Evolutionary conservation across 345 rosid genomes (phyloP).

Genomic region (Cardamine resedifolia): DNA sequence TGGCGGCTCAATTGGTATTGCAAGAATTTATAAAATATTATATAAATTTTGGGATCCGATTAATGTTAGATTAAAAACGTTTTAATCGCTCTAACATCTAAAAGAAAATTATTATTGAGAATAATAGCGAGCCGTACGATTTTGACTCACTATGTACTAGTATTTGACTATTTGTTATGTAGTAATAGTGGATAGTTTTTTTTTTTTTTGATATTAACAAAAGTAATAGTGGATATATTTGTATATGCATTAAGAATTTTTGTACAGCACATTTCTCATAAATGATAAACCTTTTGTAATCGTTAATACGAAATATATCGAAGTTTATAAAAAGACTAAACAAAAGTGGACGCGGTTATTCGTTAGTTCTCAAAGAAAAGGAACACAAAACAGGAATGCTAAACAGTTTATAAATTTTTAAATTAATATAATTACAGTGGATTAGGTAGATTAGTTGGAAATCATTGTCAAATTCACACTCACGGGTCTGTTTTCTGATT

Average conservation of each 20-base stretch:
- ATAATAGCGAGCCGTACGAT: neutral
- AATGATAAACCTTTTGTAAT: neutral
- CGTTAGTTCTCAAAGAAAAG: neutral
- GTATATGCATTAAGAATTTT: neutral
- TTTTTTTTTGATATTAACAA: too few relatives aligned
- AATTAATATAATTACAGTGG: neutral
- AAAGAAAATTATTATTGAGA: neutral
- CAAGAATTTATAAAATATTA: neutral
- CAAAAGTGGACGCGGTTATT: neutral
- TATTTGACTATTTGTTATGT: neutral
- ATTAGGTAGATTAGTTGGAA: conserved; percentile 25
- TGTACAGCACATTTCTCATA: neutral
- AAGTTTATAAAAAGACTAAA: neutral
- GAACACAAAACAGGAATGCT: neutral
- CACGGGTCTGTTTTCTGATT: neutral
- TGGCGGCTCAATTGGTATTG: neutral
- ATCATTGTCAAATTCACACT: conserved; percentile 8
- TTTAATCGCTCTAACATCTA: neutral
- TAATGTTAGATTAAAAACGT: neutral
- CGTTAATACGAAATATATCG: neutral
- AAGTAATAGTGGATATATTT: neutral
- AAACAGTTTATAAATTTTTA: neutral
- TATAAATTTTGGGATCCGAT: neutral
- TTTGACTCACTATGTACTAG: neutral
- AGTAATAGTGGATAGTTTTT: too few relatives aligned